These are phyloP conservation scores for Glarea lozoyensis DNA, from an alignment of 495 filamentous ascomycete species.

Conservation along the genomic window DNA sequence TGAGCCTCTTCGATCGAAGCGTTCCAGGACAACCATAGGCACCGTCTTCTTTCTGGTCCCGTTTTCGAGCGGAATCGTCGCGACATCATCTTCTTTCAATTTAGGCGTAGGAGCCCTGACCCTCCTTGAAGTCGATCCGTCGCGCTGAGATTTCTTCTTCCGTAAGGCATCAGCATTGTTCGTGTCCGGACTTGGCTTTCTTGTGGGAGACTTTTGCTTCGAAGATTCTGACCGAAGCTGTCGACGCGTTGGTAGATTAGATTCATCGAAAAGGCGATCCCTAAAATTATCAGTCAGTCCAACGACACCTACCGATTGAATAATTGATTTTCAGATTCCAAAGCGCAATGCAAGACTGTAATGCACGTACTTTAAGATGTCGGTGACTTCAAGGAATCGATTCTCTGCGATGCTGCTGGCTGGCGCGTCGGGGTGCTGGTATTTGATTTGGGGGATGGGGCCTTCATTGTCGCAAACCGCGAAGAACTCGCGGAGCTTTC, in stretches of 20 bases:
- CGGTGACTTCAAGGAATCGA: constrained; percentile 64
- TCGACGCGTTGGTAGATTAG: constrained; percentile 53
- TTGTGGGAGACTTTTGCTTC: constrained; percentile 22
- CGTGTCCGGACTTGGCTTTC: constrained; percentile 19
- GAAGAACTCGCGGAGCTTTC: constrained; percentile 76
- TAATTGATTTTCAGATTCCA: too few relatives aligned
- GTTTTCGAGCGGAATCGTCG: too few relatives aligned
- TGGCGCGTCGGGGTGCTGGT: constrained; percentile 33
- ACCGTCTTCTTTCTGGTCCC: too few relatives aligned
- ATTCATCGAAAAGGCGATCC: constrained; percentile 61
- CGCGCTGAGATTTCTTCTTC: constrained; percentile 17
- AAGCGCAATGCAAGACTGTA: constrained; percentile 4
- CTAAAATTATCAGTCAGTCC: constrained; percentile 31
- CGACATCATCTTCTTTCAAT: constrained; percentile 9
- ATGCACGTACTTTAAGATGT: constrained; percentile 64
- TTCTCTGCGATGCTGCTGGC: constrained; percentile 43
- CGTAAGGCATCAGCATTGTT: constrained; percentile 18
- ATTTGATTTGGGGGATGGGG: constrained; percentile 23
- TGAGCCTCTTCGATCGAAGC: constrained; percentile 19
- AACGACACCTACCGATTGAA: constrained; percentile 16
- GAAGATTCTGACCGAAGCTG: constrained; percentile 33
- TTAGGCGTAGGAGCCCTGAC: constrained; percentile 14
- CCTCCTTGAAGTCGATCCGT: constrained; percentile 18
- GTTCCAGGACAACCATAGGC: constrained; percentile 11
- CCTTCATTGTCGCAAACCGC: constrained; percentile 39